These are phyloP conservation scores for Niebla homalea DNA, from an alignment of 495 filamentous ascomycete species.

Conservation along the genomic window DNA sequence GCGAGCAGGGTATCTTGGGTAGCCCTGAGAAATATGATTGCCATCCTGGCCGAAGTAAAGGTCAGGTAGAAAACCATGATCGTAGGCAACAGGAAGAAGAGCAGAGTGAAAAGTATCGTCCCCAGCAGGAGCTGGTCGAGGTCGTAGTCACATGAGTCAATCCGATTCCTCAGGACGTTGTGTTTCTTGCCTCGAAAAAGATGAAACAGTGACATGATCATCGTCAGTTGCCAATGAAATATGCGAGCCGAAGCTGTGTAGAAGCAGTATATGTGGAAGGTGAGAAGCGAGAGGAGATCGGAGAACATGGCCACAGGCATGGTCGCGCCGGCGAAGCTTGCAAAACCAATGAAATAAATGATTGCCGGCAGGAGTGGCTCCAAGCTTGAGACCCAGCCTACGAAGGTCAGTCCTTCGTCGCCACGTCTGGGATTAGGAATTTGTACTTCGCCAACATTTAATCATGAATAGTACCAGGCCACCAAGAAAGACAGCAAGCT, in stretches of 20 bases:
- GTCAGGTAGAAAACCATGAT: constrained; percentile 94
- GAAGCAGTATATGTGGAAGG: constrained; percentile 93
- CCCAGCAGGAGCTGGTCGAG: constrained; percentile 94
- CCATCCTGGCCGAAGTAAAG: constrained; percentile 87
- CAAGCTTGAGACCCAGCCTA: constrained; percentile 60
- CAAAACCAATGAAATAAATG: constrained; percentile 88
- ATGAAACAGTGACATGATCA: constrained; percentile 93
- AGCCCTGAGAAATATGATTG: constrained; percentile 85
- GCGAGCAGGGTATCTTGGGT: constrained; percentile 79
- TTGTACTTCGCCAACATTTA: constrained; percentile 80
- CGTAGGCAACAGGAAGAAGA: constrained; percentile 91
- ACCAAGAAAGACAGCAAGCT: constrained; percentile 84
- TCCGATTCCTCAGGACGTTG: constrained; percentile 91
- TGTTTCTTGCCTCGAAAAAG: constrained; percentile 96
- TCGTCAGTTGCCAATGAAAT: constrained; percentile 95
- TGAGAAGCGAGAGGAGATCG: constrained; percentile 81
- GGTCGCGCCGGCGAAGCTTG: constrained; percentile 86
- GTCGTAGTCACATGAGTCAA: constrained; percentile 97
- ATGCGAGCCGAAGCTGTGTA: constrained; percentile 94
- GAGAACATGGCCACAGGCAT: constrained; percentile 97
- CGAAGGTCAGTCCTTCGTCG: constrained; percentile 10
- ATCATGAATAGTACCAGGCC: constrained; percentile 97
- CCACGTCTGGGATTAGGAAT: background rate
- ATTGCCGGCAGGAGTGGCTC: constrained; percentile 69
- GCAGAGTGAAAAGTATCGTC: constrained; percentile 88